Evolutionary conservation across 305 asterid species (phyloP), one percentile per base, ranked within the genome.

Genomic region (Rubia occidens): DNA sequence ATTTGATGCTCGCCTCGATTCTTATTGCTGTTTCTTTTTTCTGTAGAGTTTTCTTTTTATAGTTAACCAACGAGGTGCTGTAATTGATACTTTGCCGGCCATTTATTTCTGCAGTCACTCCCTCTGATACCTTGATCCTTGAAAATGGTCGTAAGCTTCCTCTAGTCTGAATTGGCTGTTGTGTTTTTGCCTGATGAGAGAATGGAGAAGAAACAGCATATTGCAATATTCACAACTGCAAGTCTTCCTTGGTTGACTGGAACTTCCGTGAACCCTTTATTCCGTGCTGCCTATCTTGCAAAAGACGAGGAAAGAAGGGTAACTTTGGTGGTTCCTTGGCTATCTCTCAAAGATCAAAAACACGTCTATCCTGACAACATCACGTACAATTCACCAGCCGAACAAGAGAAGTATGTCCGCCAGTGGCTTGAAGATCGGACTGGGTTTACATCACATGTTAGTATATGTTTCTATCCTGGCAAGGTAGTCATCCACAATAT

Each of bases 161-260:
- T 54, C 8, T 64, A 35, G 11, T 20, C 60, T 56, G 62, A 64
- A 70, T 44, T 43, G 21, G 69, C 24, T 75, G 29, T 39, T 66
- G 75, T 72, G 15, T 29, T 70, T 43, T 39, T 71, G 61, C 62
- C 76, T 71, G 79, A 83, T 81, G 90, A 82, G 49, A 71, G 14
- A 76, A 78, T 87, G 97, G 95, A 84, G 54, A 82, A 83, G 84
- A 84, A 85, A 78, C 88, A 81, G 65, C 88, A 88, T 77, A 86
- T 94, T 43, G 87, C 89, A 40, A 87, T 94, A 78, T 94, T 89
- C 79, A 89, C 99, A 29, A 94, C 99, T 10, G 99, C 99, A 20
- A 94, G 99, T 91, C 91, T 94, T 75, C 99, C 99, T 65, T 94
- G 99, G 99, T 82, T 94, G 67, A 94, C 99, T 65, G 99, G 99